Evolutionary conservation across 108 stramenopile genomes (phyloP).

Genomic region (Skeletonema menzelii): DNA sequence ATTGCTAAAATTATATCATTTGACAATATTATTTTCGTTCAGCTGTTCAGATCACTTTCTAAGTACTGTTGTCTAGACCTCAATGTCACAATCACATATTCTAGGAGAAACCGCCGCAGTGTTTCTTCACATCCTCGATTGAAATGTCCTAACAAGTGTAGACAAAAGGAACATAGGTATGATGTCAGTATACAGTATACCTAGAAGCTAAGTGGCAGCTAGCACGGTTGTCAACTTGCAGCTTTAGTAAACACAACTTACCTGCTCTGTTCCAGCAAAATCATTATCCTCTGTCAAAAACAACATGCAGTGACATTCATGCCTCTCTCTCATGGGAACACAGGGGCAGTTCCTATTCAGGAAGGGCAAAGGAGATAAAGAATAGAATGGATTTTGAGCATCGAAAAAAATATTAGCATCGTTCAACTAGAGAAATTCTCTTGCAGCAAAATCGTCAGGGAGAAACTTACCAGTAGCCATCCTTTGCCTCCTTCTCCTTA

Average conservation of each 20-base stretch:
- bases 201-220: not conserved
- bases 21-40: not conserved
- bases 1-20: not conserved
- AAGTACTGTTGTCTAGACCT: no score
- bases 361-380: not conserved
- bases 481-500: constrained; percentile 88
- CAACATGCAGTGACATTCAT: constrained; percentile 91
- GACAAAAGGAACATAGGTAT: not conserved
- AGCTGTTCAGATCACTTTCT: no score
- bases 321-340: constrained; percentile 62
- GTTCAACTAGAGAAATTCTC: no score
- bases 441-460: not conserved
- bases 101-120: constrained; percentile 19
- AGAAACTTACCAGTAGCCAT: constrained; percentile 84
- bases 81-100: not conserved
- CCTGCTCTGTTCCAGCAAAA: constrained; percentile 68
- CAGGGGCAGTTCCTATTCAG: constrained; percentile 14
- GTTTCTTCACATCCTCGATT: constrained; percentile 45
- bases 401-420: not conserved
- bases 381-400: not conserved
- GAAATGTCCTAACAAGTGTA: constrained; percentile 27
- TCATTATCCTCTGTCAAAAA: constrained; percentile 87
- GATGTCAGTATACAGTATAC: no score
- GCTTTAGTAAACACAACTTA: constrained; percentile 4
- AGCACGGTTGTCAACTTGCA: not conserved